Base-by-base conservation (phyloP, 1,284 basidiomycete genomes). In the Sporisorium graminicola region DNA sequence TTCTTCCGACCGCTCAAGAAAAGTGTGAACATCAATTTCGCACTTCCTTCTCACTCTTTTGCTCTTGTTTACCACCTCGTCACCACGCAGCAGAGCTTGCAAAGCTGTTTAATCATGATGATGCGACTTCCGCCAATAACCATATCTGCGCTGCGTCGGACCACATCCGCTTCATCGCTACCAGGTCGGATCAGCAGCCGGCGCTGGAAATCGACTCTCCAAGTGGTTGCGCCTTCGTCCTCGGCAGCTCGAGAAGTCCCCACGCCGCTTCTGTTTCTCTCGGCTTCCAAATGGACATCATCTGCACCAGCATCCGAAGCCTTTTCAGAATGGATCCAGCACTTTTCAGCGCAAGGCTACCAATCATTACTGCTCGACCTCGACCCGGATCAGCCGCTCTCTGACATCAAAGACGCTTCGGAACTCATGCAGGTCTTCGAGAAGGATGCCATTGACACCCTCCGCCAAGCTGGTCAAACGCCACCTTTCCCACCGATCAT, bases 201-300 rank as follows among this genome's bases (percentile, higher is more conserved):
- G 24, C 69, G 73, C 26, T 59, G 59, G 46, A 65, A 69, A 29
- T 72, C 74, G 5, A 72, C 69, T 8, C 35, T 77, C 5, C 52
- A 37, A 26, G 52, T 73, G 22, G 53, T 77, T 2, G 35, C 55
- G 1, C 51, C 74, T 0, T 62, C 69, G 3, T 16, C 65, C 2
- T 54, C 58, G 4, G 74, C 74, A 24, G 1, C 43, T 10, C 61
- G 82, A 33, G 79, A 83, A 58, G 82, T 82, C 29, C 82, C 82
- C 20, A 83, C 81, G 49, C 82, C 82, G 13, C 61, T 83, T 13
- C 61, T 83, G 56, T 80, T 83, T 35, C 65, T 83, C 56, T 74
- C 81, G 6, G 72, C 81, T 26, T 75, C 79, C 1, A 61, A 62
- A 42, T 82, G 81, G 81, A 74, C 79, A 8, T 65, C 63, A 0